Evolutionary conservation across 2,329 filamentous ascomycete genomes (phyloP), one percentile per base, ranked within the genome.

Genomic region (Thermochaetoides dissita): DNA sequence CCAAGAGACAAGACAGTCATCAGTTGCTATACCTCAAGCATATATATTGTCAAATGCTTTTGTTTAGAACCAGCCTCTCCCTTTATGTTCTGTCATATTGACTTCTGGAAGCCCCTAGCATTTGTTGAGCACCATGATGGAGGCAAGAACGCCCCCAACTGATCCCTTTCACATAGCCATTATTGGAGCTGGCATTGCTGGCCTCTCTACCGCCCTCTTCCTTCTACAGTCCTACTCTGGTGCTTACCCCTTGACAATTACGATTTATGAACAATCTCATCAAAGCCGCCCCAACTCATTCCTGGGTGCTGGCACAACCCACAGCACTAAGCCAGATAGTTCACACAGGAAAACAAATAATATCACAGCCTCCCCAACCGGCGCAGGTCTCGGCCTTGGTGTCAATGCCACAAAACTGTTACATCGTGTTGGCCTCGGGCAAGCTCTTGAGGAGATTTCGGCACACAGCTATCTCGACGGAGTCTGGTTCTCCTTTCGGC

Each of bases 371-470:
- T 24, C 17, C 17, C 3, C 17, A 24, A 24, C 17, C 9, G 60
- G 60, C 10, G 59, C 58, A 3, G 59, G 59, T 24, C 52, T 63
- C 11, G 57, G 55, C 24, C 47, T 63, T 6, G 59, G 57, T n/a
- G 49, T 57, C 41, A 61, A 61, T 43, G 57, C 58, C 5, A 57
- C 56, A n/a, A 50, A 51, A 38, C 48, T 61, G 8, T 41, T 59
- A 7, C 55, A 61, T 35, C 51, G 54, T 38, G 49, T 62, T 38
- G 60, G 58, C 8, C 45, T 63, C 2, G 57, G 58, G 31, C 51
- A 57, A 2, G 51, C 46, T 8, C 48, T 56, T 8, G 51, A 55
- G 36, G 40, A 43, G 12, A 55, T 60, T 36, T 52, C 57, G 7
- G 60, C 17, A 24, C 17, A 24, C 17, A 24, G 60, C 6, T 41